A percentile compares a stretch with the other conserved stretches of the same genome.
Evolutionary conservation across 805 yeast species (phyloP).

Genomic region (Candida xiaguanensis): DNA sequence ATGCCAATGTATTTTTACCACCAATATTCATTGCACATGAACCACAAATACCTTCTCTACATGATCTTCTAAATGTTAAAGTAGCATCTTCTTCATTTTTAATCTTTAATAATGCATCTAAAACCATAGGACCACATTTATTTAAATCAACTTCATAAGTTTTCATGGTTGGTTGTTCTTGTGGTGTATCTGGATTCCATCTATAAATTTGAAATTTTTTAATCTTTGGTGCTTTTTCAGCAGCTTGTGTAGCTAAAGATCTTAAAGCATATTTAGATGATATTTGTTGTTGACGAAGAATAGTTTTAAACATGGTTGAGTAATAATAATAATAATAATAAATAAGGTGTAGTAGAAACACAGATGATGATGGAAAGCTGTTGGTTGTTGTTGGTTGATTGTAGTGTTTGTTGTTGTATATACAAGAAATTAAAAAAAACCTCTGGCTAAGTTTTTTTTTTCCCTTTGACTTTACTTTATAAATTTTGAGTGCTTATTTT

Average conservation of each 20-base stretch:
- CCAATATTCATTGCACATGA: conserved; percentile 99
- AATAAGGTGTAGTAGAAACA: no score
- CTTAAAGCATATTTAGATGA: conserved; percentile 14
- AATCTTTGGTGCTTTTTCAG: conserved; percentile 49
- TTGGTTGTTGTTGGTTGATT: neutral
- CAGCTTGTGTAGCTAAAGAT: conserved; percentile 50
- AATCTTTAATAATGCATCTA: conserved; percentile 91
- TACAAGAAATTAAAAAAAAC: no score
- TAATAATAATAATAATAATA: no score
- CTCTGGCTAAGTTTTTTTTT: conserved; percentile 1
- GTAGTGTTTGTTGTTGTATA: no score
- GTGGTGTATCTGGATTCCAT: conserved; percentile 98
- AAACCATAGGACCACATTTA: conserved; percentile 95
- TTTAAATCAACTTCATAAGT: conserved; percentile 81
- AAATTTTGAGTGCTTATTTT: conserved; percentile 7
- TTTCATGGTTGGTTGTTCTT: conserved; percentile 83
- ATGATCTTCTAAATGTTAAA: conserved; percentile 93
- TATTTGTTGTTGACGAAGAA: conserved; percentile 10
- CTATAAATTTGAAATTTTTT: conserved; percentile 92
- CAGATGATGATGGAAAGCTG: neutral
- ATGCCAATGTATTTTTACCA: conserved; percentile 95
- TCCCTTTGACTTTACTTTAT: neutral
- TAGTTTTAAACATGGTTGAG: conserved; percentile 9
- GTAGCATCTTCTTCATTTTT: conserved; percentile 96
- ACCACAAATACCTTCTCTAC: conserved; percentile 99